Conservation (phyloP, 345 rosid species). For the Lepidium africanum region DNA sequence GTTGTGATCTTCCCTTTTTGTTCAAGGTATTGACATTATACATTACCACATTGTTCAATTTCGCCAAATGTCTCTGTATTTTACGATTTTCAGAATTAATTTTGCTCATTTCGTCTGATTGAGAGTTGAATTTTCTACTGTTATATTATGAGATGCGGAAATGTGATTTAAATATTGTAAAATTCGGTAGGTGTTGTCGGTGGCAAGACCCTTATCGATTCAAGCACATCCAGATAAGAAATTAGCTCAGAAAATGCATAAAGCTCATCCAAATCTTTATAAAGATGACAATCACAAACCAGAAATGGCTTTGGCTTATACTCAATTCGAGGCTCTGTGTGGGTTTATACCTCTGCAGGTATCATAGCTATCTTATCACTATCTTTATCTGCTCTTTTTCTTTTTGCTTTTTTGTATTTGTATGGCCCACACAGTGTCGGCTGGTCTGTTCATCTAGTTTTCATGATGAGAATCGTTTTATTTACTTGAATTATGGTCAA, state of each 20-base stretch:
- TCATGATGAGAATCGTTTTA: neutral
- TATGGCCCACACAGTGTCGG: constrained; percentile 1
- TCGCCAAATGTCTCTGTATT: neutral
- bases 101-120: neutral
- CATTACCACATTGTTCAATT: neutral
- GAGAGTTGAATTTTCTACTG: neutral
- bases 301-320: constrained; percentile 97
- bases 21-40: constrained; percentile 58
- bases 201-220: constrained; percentile 84
- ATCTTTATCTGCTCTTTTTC: neutral
- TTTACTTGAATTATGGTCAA: neutral
- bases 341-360: constrained; percentile 78
- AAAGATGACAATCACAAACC: constrained; percentile 95
- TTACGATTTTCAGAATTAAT: neutral
- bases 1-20: constrained; percentile 92
- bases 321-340: constrained; percentile 89
- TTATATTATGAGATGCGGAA: neutral
- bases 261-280: constrained; percentile 64
- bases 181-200: constrained; percentile 65
- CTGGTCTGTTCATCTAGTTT: neutral
- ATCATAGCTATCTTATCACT: neutral
- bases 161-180: neutral
- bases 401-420: neutral
- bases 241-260: constrained; percentile 64
- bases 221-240: constrained; percentile 96